Evolutionary conservation across 352 stramenopile genomes (phyloP).

Genomic region (Aphanomyces astaci): DNA sequence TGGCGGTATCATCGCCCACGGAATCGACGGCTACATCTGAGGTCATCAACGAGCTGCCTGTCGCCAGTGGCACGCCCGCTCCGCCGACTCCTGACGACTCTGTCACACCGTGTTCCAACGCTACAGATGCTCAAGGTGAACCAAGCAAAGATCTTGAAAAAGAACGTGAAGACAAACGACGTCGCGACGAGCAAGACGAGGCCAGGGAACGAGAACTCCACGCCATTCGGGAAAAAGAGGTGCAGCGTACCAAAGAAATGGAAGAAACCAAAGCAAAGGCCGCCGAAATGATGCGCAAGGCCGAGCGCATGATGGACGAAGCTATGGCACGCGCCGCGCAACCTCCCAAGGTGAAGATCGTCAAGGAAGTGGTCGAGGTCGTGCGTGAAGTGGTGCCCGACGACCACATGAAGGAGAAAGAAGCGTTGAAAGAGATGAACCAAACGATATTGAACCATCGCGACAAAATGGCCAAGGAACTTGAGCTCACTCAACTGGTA

Average conservation of each 20-base stretch:
- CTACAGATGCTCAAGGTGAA: background rate
- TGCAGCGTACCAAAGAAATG: constrained; percentile 29
- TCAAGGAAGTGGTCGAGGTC: constrained; percentile 47
- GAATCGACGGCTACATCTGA: no score
- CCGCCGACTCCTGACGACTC: no score
- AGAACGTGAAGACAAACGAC: background rate
- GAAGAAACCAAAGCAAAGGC: constrained; percentile 55
- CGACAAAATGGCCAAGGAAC: constrained; percentile 60
- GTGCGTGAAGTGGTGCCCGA: constrained; percentile 75
- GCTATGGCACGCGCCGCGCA: constrained; percentile 34
- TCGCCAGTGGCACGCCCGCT: no score
- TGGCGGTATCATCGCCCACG: background rate
- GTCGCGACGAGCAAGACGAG: background rate
- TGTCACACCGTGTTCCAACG: background rate
- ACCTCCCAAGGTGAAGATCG: constrained; percentile 37
- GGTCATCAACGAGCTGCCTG: no score
- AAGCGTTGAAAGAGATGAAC: constrained; percentile 58
- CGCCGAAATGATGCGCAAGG: constrained; percentile 68
- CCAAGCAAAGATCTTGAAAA: background rate
- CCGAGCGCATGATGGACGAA: constrained; percentile 56
- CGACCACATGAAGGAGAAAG: constrained; percentile 48
- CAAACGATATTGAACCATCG: constrained; percentile 56
- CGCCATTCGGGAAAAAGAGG: constrained; percentile 25
- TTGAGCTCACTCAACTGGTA: constrained; percentile 52
- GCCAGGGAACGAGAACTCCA: constrained; percentile 29